Conservation (phyloP, 176 grass and related monocot species). For the Dactylis glomerata region DNA sequence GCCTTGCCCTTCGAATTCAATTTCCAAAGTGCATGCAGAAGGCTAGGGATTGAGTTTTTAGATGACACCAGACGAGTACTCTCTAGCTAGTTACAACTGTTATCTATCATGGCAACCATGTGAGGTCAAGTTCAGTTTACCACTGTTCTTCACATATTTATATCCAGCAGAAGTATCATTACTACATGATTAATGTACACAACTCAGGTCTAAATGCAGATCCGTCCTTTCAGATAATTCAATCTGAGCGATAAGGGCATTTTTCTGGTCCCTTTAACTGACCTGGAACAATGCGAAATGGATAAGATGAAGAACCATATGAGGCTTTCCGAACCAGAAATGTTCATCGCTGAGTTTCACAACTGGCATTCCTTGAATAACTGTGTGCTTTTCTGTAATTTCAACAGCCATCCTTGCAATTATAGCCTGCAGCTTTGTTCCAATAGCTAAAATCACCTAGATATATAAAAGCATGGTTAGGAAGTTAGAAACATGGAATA, state of each 20-base stretch:
- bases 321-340: conserved; percentile 86
- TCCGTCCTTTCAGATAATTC: neutral
- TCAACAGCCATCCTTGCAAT: conserved; percentile 80
- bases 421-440: conserved; percentile 91
- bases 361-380: conserved; percentile 90
- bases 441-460: conserved; percentile 77
- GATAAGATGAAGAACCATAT: conserved; percentile 72
- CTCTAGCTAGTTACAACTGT: neutral
- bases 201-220: neutral
- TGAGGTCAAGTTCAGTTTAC: neutral
- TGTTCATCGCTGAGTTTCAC: conserved; percentile 74
- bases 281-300: conserved; percentile 88
- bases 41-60: neutral
- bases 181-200: neutral
- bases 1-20: neutral
- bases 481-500: neutral
- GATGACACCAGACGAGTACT: conserved; percentile 8
- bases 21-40: neutral
- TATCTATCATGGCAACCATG: neutral
- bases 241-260: neutral
- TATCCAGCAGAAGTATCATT: neutral
- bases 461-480: conserved; percentile 14
- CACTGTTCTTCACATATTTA: neutral
- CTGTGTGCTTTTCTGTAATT: conserved; percentile 71
- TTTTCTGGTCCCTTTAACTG: neutral